Conservation (phyloP, 495 filamentous ascomycete genomes). For the Xylaria sp. region DNA sequence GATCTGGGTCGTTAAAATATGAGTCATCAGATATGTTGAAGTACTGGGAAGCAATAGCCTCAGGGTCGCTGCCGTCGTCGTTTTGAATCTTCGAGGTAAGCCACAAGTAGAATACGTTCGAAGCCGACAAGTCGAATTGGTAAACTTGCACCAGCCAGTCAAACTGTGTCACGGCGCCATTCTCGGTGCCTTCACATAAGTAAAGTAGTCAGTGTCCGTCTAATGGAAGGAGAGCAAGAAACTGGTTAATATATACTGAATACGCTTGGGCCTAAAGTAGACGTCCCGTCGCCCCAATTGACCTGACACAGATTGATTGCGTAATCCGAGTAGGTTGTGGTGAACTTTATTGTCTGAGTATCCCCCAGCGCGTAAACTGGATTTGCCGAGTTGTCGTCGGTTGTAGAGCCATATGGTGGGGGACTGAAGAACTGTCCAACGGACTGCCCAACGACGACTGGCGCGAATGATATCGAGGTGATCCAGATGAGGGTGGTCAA, state of each 20-base stretch:
- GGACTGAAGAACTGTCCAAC: constrained; percentile 32
- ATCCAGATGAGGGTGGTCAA: not conserved
- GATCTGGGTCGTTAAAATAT: not conserved
- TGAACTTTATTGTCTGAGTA: constrained; percentile 32
- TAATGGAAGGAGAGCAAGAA: not conserved
- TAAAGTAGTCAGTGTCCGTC: not conserved
- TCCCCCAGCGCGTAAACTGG: constrained; percentile 30
- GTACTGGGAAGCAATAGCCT: constrained; percentile 36
- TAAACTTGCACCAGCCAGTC: constrained; percentile 44
- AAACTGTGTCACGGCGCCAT: constrained; percentile 34
- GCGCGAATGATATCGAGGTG: not conserved
- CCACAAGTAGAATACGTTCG: constrained; percentile 44
- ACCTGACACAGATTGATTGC: too few relatives aligned
- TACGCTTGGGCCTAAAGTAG: too few relatives aligned
- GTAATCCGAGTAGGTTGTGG: constrained; percentile 33
- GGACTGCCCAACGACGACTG: constrained; percentile 13
- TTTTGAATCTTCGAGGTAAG: constrained; percentile 14
- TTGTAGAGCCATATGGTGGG: not conserved
- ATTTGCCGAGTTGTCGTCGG: constrained; percentile 29
- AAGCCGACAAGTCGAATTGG: constrained; percentile 35
- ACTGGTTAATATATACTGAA: constrained; percentile 22
- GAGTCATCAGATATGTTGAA: constrained; percentile 40
- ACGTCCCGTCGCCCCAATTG: too few relatives aligned
- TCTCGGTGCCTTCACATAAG: not conserved
- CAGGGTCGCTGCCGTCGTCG: constrained; percentile 23